phyloP scores from a whole-genome alignment of 2,329 filamentous ascomycete species.

The Aureobasidium sp. region DNA sequence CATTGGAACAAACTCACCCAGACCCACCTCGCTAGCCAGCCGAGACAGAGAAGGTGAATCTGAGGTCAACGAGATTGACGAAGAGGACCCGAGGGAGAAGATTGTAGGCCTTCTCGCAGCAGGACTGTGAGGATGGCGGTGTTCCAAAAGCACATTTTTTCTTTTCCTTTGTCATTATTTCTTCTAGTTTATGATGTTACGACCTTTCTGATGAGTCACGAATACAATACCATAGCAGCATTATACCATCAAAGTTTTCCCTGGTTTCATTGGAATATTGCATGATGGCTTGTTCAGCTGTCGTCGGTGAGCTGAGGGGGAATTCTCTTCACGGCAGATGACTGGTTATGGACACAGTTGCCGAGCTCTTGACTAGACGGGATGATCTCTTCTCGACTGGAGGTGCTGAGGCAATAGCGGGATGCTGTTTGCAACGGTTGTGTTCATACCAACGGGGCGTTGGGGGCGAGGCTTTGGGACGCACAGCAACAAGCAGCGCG shows the following conservation, averaged over 20 bases:
- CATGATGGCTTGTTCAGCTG: background rate
- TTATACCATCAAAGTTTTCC: background rate
- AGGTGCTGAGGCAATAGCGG: background rate
- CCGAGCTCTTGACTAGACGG: background rate
- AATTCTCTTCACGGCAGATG: background rate
- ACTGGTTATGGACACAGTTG: background rate
- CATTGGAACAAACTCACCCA: background rate
- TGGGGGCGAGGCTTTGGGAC: background rate
- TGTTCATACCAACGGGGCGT: background rate
- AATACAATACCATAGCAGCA: background rate
- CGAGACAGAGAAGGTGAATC: background rate
- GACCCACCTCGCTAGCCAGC: background rate
- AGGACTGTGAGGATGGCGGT: background rate
- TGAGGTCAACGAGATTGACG: conserved; percentile 11
- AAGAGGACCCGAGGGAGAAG: conserved; percentile 1
- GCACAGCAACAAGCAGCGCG: background rate
- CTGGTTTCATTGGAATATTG: background rate
- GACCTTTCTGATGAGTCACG: background rate
- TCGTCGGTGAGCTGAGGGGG: too few relatives aligned
- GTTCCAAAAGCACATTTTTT: background rate
- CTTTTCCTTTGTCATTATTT: background rate
- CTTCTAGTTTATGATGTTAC: background rate
- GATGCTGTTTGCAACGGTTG: background rate
- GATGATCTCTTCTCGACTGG: background rate
- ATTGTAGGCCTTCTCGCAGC: conserved; percentile 7